phyloP scores from a whole-genome alignment of 352 stramenopile genomes.

The Pythium phragmitis region DNA sequence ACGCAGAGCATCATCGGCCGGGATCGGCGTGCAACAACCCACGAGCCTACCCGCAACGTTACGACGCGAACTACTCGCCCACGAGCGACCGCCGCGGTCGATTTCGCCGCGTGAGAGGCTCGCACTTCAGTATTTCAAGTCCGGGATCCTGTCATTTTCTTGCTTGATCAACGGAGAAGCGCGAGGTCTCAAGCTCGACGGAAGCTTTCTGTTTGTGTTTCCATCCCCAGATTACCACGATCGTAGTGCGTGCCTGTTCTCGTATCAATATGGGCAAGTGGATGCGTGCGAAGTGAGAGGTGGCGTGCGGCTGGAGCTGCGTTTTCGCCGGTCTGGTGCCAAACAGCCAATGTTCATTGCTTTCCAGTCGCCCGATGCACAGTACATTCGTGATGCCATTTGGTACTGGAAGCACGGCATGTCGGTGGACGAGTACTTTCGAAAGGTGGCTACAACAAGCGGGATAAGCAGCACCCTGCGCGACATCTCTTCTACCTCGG shows the following conservation, averaged over 20 bases:
- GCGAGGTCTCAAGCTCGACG: conserved; percentile 51
- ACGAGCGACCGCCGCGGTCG: conserved; percentile 51
- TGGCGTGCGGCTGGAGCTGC: conserved; percentile 46
- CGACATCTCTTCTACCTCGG: too few species aligned
- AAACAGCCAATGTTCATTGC: conserved; percentile 65
- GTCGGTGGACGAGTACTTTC: conserved; percentile 39
- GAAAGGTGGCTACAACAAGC: background rate
- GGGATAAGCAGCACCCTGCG: too few species aligned
- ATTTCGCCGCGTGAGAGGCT: conserved; percentile 44
- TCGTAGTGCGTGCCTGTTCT: conserved; percentile 68
- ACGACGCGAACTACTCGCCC: conserved; percentile 49
- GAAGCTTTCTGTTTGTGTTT: conserved; percentile 52
- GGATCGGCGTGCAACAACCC: conserved; percentile 6
- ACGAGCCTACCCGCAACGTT: conserved; percentile 34
- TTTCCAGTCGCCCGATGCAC: conserved; percentile 53
- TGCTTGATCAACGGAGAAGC: conserved; percentile 60
- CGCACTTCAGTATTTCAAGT: conserved; percentile 52
- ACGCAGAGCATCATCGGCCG: conserved; percentile 31
- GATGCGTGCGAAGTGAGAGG: conserved; percentile 45
- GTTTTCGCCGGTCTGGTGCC: conserved; percentile 40
- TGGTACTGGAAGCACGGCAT: conserved; percentile 55
- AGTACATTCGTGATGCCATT: conserved; percentile 66
- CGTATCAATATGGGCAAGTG: conserved; percentile 57
- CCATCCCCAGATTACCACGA: conserved; percentile 55
- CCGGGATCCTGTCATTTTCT: conserved; percentile 48